A percentile compares a stretch with the other conserved stretches of the same genome.
These are phyloP conservation scores for Triangularia verruculosa DNA, from an alignment of 2,329 filamentous ascomycete species.

Conservation along the genomic window DNA sequence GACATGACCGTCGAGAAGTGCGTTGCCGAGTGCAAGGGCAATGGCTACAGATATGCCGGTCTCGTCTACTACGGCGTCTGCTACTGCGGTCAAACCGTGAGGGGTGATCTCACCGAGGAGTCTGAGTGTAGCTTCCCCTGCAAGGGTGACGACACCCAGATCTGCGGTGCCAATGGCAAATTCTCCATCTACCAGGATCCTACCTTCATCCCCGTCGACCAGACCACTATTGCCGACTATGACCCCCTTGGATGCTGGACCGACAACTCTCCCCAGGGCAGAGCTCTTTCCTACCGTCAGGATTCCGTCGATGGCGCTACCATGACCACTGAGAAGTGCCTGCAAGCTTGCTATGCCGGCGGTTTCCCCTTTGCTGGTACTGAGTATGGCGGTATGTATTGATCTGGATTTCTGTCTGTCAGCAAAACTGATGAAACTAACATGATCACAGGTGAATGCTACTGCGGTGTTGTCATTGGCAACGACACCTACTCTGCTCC, in stretches of 20 bases:
- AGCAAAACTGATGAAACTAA: conserved; percentile 1
- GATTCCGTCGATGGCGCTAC: conserved; percentile 34
- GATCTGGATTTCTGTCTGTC: no score
- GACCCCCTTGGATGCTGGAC: conserved; percentile 60
- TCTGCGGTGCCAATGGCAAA: conserved; percentile 46
- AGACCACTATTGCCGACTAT: conserved; percentile 52
- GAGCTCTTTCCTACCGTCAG: conserved; percentile 45
- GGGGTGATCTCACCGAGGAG: conserved; percentile 50
- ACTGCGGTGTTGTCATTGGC: conserved; percentile 52
- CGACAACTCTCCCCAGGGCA: conserved; percentile 41
- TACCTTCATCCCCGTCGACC: conserved; percentile 44
- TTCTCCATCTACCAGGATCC: conserved; percentile 50
- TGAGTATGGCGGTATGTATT: conserved; percentile 39
- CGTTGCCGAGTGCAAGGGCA: conserved; percentile 48
- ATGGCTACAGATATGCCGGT: conserved; percentile 50
- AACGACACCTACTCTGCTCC: conserved; percentile 41
- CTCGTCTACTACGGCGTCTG: conserved; percentile 52
- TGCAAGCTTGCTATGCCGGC: conserved; percentile 41
- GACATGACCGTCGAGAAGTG: conserved; percentile 50
- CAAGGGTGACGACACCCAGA: conserved; percentile 43
- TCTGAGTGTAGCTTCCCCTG: conserved; percentile 58
- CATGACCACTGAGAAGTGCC: conserved; percentile 44
- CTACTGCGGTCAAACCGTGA: conserved; percentile 51
- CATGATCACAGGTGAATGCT: conserved; percentile 40
- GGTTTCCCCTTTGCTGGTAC: conserved; percentile 49